These are phyloP conservation scores for Grosmannia huntii DNA, from an alignment of 2,329 filamentous ascomycete species.

Conservation along the genomic window DNA sequence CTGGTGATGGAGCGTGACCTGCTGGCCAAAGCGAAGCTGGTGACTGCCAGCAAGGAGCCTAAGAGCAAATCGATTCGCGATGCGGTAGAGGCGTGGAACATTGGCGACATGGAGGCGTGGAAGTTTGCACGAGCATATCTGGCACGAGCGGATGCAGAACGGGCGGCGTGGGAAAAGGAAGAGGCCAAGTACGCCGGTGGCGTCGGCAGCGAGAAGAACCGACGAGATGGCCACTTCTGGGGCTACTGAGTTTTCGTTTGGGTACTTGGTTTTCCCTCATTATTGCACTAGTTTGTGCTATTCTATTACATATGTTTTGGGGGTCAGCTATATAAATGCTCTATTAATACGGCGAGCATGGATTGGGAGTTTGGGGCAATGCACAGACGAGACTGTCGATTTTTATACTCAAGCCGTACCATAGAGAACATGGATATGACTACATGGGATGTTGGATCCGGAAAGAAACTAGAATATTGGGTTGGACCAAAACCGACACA, in stretches of 20 bases:
- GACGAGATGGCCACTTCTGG: constrained; percentile 8
- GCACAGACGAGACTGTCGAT: not conserved
- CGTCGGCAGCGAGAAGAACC: constrained; percentile 37
- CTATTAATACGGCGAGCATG: not conserved
- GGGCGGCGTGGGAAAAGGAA: constrained; percentile 56
- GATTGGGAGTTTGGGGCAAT: not conserved
- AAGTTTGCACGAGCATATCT: constrained; percentile 57
- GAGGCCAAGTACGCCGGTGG: constrained; percentile 52
- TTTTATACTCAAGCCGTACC: not conserved
- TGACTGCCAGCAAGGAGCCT: constrained; percentile 28
- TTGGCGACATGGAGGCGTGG: constrained; percentile 69
- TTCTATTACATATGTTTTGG: not conserved
- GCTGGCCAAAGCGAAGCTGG: constrained; percentile 31
- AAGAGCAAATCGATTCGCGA: constrained; percentile 33
- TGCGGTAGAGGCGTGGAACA: constrained; percentile 51
- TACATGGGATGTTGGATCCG: not conserved
- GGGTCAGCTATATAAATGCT: not conserved
- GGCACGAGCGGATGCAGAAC: constrained; percentile 49
- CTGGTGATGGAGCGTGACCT: constrained; percentile 41
- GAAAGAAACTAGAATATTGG: not conserved
- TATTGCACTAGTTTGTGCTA: not conserved
- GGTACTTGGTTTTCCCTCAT: not conserved
- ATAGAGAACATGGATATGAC: not conserved
- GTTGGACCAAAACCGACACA: not conserved
- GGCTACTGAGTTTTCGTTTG: not conserved